Conservation (phyloP, 2,329 filamentous ascomycete species). For the Penicillium olsonii region DNA sequence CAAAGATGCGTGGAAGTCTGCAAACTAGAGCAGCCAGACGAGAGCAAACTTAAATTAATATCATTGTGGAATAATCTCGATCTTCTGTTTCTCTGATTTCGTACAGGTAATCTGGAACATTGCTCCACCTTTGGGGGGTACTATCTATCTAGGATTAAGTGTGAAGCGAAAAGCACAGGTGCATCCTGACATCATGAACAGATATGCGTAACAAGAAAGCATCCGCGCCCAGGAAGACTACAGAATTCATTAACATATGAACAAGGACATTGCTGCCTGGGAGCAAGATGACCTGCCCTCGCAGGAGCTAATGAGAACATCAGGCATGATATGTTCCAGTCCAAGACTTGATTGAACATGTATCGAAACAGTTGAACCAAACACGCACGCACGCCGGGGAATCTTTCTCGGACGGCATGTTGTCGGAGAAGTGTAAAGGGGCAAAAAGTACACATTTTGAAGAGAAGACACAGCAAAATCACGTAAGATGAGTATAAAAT, state of each 20-base stretch:
- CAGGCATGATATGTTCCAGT: neutral
- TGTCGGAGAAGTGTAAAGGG: conserved; percentile 22
- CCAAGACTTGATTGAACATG: conserved; percentile 1
- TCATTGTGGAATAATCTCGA: conserved; percentile 11
- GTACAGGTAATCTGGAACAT: too few relatives aligned
- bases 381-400: conserved; percentile 21
- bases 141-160: too few relatives aligned
- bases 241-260: neutral
- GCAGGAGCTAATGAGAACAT: neutral
- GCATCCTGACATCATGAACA: too few relatives aligned
- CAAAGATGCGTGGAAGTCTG: conserved; percentile 62
- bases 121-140: too few relatives aligned
- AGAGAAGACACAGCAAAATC: conserved; percentile 24
- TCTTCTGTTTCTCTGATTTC: neutral
- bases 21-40: conserved; percentile 7
- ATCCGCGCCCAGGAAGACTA: too few relatives aligned
- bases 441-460: conserved; percentile 24
- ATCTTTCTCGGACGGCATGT: conserved; percentile 24
- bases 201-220: too few relatives aligned
- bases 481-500: conserved; percentile 35
- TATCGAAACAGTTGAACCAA: conserved; percentile 8
- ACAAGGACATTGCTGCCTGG: neutral
- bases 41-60: conserved; percentile 3
- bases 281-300: neutral
- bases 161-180: too few relatives aligned